Conservation (phyloP, 192 early-diverging fungal genomes). For the Backusella macrospora region DNA sequence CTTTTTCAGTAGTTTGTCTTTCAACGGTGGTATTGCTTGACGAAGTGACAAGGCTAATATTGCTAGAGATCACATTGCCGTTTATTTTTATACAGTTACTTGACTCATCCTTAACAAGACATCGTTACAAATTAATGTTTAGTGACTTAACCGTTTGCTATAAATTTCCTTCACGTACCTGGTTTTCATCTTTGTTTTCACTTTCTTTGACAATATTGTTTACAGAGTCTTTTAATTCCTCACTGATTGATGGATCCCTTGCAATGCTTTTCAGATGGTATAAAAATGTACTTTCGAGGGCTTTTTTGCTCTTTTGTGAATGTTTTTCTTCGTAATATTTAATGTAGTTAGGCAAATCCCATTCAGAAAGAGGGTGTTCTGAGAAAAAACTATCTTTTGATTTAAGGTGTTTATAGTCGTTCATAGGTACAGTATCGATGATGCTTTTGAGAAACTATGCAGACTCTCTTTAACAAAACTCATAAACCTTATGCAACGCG, state of each 20-base stretch:
- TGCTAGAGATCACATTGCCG: slow-evolving; percentile 6
- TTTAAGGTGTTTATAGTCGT: slow-evolving; percentile 7
- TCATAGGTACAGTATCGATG: slow-evolving; percentile 1
- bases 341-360: slow-evolving; percentile 9
- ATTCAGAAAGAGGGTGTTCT: slow-evolving; percentile 6
- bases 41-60: slow-evolving; percentile 11
- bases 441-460: slow-evolving; percentile 5
- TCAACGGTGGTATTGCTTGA: slow-evolving; percentile 4
- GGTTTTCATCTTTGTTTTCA: slow-evolving; percentile 9
- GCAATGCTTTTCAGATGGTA: slow-evolving; percentile 6
- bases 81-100: slow-evolving; percentile 7
- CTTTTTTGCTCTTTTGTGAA: slow-evolving; percentile 5
- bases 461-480: neutral
- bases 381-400: slow-evolving; percentile 11
- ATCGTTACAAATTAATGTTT: slow-evolving; percentile 11
- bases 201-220: slow-evolving; percentile 4
- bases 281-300: slow-evolving; percentile 11
- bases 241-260: neutral
- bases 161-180: slow-evolving; percentile 9
- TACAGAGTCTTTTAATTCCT: slow-evolving; percentile 9
- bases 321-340: slow-evolving; percentile 9
- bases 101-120: slow-evolving; percentile 9
- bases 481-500: slow-evolving; percentile 1
- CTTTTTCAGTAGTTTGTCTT: slow-evolving; percentile 11
- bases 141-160: slow-evolving; percentile 6